These are phyloP conservation scores for Talaromyces atroroseus DNA, from an alignment of 2,329 filamentous ascomycete genomes.

Conservation along the genomic window DNA sequence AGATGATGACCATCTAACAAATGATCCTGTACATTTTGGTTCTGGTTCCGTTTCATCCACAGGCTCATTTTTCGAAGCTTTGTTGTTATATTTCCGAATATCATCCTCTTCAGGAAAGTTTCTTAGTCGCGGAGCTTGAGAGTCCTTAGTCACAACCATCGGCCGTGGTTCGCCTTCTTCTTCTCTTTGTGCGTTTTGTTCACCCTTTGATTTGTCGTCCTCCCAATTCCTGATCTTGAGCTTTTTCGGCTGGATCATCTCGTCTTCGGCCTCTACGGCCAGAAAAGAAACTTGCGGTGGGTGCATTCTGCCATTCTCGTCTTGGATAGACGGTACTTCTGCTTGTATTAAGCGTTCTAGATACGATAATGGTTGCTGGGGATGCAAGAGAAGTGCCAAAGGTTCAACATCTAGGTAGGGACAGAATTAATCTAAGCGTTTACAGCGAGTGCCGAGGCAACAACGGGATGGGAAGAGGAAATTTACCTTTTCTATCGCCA, in stretches of 20 bases:
- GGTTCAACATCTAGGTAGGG: conserved; percentile 61
- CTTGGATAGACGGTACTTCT: conserved; percentile 66
- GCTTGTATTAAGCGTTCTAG: conserved; percentile 84
- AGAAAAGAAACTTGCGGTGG: conserved; percentile 72
- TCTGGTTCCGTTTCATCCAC: conserved; percentile 30
- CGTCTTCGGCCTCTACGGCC: conserved; percentile 67
- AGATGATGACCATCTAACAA: conserved; percentile 81
- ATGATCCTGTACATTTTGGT: conserved; percentile 46
- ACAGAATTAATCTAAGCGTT: background rate
- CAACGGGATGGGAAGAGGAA: background rate
- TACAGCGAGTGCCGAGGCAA: background rate
- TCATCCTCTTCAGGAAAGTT: conserved; percentile 5
- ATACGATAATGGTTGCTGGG: conserved; percentile 85
- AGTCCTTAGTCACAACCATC: conserved; percentile 24
- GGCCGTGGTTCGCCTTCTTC: conserved; percentile 31
- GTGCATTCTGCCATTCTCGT: conserved; percentile 59
- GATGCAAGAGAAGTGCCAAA: conserved; percentile 77
- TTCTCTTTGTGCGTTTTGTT: conserved; percentile 35
- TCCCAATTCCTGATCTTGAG: background rate
- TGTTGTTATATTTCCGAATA: background rate
- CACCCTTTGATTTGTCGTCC: conserved; percentile 22
- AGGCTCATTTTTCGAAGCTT: conserved; percentile 21
- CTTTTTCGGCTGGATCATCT: conserved; percentile 41
- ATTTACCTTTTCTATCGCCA: conserved; percentile 49
- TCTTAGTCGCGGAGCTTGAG: conserved; percentile 25